These are phyloP conservation scores for Schwanniomyces sp. DNA, from an alignment of 805 yeast genomes.

Conservation along the genomic window DNA sequence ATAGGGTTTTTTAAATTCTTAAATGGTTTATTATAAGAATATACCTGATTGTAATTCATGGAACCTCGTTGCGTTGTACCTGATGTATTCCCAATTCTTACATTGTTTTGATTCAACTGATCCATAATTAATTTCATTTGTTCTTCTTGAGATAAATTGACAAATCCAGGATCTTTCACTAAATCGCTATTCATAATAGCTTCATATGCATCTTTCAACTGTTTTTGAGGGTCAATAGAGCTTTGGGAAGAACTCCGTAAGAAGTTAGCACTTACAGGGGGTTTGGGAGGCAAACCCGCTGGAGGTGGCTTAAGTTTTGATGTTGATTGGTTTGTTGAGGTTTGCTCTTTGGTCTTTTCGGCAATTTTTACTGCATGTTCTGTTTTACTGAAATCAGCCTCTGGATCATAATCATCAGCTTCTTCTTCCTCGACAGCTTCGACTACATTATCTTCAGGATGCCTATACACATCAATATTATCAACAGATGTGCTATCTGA, in stretches of 20 bases:
- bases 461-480: background rate
- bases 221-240: constrained; percentile 12
- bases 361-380: background rate
- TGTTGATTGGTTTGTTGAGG: background rate
- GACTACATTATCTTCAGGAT: constrained; percentile 4
- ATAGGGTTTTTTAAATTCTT: constrained; percentile 29
- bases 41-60: constrained; percentile 44
- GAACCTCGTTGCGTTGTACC: constrained; percentile 3
- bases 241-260: background rate
- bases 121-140: constrained; percentile 31
- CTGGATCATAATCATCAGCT: constrained; percentile 32
- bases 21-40: constrained; percentile 38
- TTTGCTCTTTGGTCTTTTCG: background rate
- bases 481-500: constrained; percentile 1
- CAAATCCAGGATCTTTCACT: constrained; percentile 34
- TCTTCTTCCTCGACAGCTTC: constrained; percentile 19
- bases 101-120: constrained; percentile 39
- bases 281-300: constrained; percentile 28
- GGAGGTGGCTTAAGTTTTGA: constrained; percentile 6
- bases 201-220: constrained; percentile 32
- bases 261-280: constrained; percentile 17
- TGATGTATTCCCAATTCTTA: constrained; percentile 26
- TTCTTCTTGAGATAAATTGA: constrained; percentile 32
- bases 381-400: constrained; percentile 10
- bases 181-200: constrained; percentile 36